Evolutionary conservation across 257 asterid species (phyloP).

Genomic region (Catharanthus roseus): DNA sequence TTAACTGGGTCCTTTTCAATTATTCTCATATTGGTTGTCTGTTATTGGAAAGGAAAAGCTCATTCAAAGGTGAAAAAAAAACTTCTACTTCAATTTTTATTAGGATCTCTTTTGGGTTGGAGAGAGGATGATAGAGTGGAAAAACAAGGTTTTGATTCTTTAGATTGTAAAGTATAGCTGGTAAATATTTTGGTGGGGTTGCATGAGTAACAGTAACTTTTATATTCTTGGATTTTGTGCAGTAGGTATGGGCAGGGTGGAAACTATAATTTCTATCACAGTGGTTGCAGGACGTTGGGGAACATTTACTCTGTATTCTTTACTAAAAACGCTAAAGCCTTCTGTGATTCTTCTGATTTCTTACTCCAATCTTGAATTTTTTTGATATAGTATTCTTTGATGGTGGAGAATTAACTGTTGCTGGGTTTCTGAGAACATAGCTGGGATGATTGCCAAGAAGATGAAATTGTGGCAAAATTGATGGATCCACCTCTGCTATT

Average conservation of each 20-base stretch:
- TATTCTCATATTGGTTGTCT: constrained; percentile 19
- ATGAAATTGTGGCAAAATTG: constrained; percentile 2
- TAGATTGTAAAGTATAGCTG: constrained; percentile 11
- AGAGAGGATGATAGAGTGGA: not conserved
- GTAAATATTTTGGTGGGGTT: constrained; percentile 18
- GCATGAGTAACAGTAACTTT: constrained; percentile 16
- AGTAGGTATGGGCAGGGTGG: constrained; percentile 18
- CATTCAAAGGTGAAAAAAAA: constrained; percentile 16
- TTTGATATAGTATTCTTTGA: constrained; percentile 18
- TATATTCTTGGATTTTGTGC: constrained; percentile 29
- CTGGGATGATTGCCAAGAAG: constrained; percentile 15
- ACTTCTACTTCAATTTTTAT: constrained; percentile 1
- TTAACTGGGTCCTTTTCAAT: constrained; percentile 14
- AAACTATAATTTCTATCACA: constrained; percentile 20
- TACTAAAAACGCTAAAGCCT: constrained; percentile 19
- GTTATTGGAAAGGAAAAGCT: constrained; percentile 27
- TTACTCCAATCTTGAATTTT: constrained; percentile 3
- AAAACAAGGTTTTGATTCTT: constrained; percentile 5
- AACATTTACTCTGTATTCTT: constrained; percentile 11
- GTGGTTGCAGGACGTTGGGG: constrained; percentile 17
- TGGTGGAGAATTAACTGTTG: constrained; percentile 10
- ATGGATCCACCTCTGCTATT: constrained; percentile 20
- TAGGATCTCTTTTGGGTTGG: not conserved
- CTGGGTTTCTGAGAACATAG: constrained; percentile 11
- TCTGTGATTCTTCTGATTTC: constrained; percentile 13